A percentile compares a stretch with the other conserved stretches of the same genome.
Evolutionary conservation across 202 grass and related monocot genomes (phyloP).

Genomic region (Miscanthus sacchariflorus): DNA sequence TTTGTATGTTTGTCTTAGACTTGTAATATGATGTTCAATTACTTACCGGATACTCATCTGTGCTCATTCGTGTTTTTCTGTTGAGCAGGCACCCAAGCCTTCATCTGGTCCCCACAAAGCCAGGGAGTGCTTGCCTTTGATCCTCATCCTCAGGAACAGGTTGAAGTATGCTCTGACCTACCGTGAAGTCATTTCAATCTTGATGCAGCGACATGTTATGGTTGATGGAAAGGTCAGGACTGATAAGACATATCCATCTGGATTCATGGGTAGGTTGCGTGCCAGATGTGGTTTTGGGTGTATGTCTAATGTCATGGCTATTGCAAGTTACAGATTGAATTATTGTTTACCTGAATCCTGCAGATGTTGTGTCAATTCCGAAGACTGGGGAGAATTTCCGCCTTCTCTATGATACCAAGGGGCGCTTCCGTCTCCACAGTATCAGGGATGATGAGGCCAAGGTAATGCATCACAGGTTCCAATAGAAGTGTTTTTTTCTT

Average conservation of each 20-base stretch:
- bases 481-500: not conserved
- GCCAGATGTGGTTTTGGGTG: not conserved
- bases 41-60: not conserved
- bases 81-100: conserved; percentile 56
- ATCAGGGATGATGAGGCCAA: conserved; percentile 58
- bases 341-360: not conserved
- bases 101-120: conserved; percentile 59
- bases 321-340: not conserved
- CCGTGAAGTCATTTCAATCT: conserved; percentile 54
- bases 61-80: not conserved
- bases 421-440: conserved; percentile 55
- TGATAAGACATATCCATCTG: conserved; percentile 61
- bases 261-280: conserved; percentile 51
- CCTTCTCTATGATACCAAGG: conserved; percentile 61
- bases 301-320: not conserved
- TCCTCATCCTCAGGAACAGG: conserved; percentile 56
- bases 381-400: conserved; percentile 54
- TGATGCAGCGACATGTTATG: conserved; percentile 63
- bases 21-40: not conserved
- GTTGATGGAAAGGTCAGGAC: conserved; percentile 62
- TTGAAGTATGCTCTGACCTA: conserved; percentile 60
- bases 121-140: conserved; percentile 56
- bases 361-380: conserved; percentile 61
- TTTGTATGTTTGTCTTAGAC: conserved; percentile 38
- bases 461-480: conserved; percentile 2